These are phyloP conservation scores for Neoarthrinium moseri DNA, from an alignment of 2,329 filamentous ascomycete species.

Conservation along the genomic window DNA sequence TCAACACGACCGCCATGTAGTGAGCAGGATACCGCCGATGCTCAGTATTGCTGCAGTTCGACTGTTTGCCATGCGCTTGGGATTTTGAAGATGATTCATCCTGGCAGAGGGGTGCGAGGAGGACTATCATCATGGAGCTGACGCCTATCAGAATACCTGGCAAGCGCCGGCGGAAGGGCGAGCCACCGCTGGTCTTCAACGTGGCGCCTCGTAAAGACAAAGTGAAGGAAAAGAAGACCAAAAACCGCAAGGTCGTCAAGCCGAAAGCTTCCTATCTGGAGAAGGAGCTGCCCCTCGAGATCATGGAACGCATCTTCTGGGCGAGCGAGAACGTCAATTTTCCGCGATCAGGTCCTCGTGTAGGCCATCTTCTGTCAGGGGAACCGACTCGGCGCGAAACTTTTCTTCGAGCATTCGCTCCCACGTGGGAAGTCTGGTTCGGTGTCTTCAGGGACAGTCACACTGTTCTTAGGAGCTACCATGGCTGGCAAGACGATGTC, in stretches of 20 bases:
- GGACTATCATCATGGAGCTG: conserved; percentile 41
- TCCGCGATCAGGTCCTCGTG: conserved; percentile 38
- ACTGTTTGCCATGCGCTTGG: too few relatives aligned
- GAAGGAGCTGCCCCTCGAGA: conserved; percentile 46
- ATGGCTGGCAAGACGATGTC: conserved; percentile 29
- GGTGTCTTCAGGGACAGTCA: conserved; percentile 21
- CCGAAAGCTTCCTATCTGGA: conserved; percentile 25
- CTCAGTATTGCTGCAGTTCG: too few relatives aligned
- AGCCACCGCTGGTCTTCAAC: conserved; percentile 3
- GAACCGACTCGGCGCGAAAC: conserved; percentile 30
- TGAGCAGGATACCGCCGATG: too few relatives aligned
- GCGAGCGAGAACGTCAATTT: conserved; percentile 49
- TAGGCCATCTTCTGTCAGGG: conserved; percentile 46
- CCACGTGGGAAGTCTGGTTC: conserved; percentile 38
- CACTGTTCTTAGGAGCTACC: conserved; percentile 11
- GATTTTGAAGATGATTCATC: too few relatives aligned
- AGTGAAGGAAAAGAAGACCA: conserved; percentile 3
- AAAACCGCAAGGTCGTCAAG: conserved; percentile 4
- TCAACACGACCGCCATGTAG: too few relatives aligned
- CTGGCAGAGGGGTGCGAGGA: too few relatives aligned
- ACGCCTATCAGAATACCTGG: conserved; percentile 49
- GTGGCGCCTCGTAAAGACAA: not conserved
- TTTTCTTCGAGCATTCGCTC: conserved; percentile 34
- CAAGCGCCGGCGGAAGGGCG: conserved; percentile 34
- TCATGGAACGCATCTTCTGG: conserved; percentile 53